Evolutionary conservation across 768 basidiomycete genomes (phyloP).

Genomic region (Peribolospora kevripleyi): DNA sequence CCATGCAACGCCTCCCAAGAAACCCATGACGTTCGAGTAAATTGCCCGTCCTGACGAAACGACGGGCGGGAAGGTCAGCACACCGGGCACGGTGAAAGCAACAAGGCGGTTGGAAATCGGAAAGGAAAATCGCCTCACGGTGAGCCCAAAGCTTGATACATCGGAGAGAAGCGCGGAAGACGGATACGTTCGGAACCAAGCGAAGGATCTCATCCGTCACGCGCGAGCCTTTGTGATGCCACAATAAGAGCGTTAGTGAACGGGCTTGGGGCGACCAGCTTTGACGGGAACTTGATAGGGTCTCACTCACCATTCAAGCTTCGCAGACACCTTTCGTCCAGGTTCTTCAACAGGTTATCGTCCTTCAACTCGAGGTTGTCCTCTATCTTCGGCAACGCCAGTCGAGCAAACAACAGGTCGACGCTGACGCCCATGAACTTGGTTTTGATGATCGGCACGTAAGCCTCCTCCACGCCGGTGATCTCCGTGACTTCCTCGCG

Average conservation of each 20-base stretch:
- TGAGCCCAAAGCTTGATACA: slow-evolving; percentile 98
- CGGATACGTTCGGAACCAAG: slow-evolving; percentile 75
- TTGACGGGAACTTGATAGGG: slow-evolving; percentile 7
- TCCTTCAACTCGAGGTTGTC: slow-evolving; percentile 75
- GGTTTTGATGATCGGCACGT: slow-evolving; percentile 78
- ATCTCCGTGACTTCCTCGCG: slow-evolving; percentile 66
- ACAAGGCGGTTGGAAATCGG: background rate
- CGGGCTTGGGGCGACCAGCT: background rate
- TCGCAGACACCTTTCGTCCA: slow-evolving; percentile 83
- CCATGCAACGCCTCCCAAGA: slow-evolving; percentile 96
- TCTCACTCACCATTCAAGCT: slow-evolving; percentile 55
- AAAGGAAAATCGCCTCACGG: slow-evolving; percentile 29
- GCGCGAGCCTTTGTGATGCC: slow-evolving; percentile 43
- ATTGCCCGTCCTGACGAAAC: slow-evolving; percentile 54
- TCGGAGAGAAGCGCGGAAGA: slow-evolving; percentile 79
- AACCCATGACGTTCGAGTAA: slow-evolving; percentile 93
- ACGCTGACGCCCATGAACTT: slow-evolving; percentile 79
- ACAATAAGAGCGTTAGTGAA: background rate
- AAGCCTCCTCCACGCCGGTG: slow-evolving; percentile 86
- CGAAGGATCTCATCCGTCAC: slow-evolving; percentile 90
- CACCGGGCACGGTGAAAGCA: background rate
- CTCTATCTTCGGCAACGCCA: slow-evolving; percentile 65
- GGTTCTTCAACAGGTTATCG: slow-evolving; percentile 67
- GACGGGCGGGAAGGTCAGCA: background rate
- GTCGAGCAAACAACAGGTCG: slow-evolving; percentile 78